Evolutionary conservation across 306 rosid genomes (phyloP).

Genomic region (Vachellia pachyceras): DNA sequence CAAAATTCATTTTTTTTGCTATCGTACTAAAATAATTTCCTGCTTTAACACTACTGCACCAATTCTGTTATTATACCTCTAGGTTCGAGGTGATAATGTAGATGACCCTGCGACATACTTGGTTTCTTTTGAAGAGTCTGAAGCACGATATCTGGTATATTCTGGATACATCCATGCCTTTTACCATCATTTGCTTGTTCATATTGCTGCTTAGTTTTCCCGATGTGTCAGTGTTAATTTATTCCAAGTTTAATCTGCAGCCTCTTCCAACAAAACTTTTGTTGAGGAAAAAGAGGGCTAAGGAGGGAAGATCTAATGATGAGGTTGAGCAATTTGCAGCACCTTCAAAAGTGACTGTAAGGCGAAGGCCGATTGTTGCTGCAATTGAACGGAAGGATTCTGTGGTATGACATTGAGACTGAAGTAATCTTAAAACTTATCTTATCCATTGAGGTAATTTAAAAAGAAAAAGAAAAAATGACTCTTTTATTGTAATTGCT

Average conservation of each 20-base stretch:
- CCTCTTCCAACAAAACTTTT: slow-evolving; percentile 94
- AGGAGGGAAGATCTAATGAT: slow-evolving; percentile 83
- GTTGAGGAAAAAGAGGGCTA: slow-evolving; percentile 89
- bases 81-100: slow-evolving; percentile 91
- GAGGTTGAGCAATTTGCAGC: slow-evolving; percentile 86
- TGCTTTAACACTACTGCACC: slow-evolving; percentile 29
- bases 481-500: slow-evolving; percentile 31
- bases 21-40: background rate
- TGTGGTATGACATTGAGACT: slow-evolving; percentile 68
- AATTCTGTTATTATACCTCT: slow-evolving; percentile 21
- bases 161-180: slow-evolving; percentile 22
- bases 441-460: background rate
- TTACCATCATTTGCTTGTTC: background rate
- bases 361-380: slow-evolving; percentile 76
- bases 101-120: slow-evolving; percentile 82
- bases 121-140: slow-evolving; percentile 83
- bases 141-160: slow-evolving; percentile 86
- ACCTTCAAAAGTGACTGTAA: slow-evolving; percentile 83
- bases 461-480: background rate
- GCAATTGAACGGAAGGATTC: slow-evolving; percentile 76
- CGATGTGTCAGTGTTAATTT: slow-evolving; percentile 17
- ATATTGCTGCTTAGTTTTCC: slow-evolving; percentile 20
- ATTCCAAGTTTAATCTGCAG: slow-evolving; percentile 53
- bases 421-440: slow-evolving; percentile 27
- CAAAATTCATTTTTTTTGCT: background rate